Percentiles rank a stretch among this genome's conserved stretches.
Conservation (phyloP, 2,329 filamentous ascomycete genomes). For the Lecanicillium sp. region DNA sequence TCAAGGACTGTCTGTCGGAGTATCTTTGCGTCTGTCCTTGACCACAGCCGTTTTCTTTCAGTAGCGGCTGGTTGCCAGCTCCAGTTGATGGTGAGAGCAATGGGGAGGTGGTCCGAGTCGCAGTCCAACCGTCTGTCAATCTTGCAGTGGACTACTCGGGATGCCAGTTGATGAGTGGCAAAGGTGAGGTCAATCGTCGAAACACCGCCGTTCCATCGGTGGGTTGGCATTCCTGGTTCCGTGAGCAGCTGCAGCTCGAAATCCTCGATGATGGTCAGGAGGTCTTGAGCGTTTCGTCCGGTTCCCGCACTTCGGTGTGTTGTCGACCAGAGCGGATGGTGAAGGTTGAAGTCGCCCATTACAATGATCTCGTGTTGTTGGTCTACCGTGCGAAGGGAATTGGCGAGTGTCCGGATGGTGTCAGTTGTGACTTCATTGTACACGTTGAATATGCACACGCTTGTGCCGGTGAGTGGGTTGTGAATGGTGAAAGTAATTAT, state of each 20-base stretch:
- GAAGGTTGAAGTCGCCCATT: slow-evolving; percentile 12
- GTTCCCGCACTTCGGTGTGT: not conserved
- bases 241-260: not conserved
- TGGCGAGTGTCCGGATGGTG: slow-evolving; percentile 10
- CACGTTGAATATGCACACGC: slow-evolving; percentile 17
- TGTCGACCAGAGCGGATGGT: not conserved
- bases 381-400: slow-evolving; percentile 14
- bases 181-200: slow-evolving; percentile 10
- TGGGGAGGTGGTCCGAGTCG: slow-evolving; percentile 23
- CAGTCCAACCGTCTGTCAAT: slow-evolving; percentile 17
- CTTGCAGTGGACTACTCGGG: slow-evolving; percentile 11
- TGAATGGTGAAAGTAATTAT: too few species aligned
- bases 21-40: not conserved
- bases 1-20: not conserved
- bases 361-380: slow-evolving; percentile 15
- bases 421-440: slow-evolving; percentile 16
- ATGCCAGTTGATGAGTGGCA: slow-evolving; percentile 7
- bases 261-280: not conserved
- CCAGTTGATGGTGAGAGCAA: slow-evolving; percentile 19
- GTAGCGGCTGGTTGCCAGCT: slow-evolving; percentile 15
- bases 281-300: not conserved
- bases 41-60: not conserved
- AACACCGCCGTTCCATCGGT: not conserved
- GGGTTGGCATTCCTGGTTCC: not conserved
- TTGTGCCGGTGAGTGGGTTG: too few species aligned